Percentiles rank a stretch among this genome's conserved stretches.
Conservation (phyloP, 116 monocot species). For the Cymodocea nodosa region DNA sequence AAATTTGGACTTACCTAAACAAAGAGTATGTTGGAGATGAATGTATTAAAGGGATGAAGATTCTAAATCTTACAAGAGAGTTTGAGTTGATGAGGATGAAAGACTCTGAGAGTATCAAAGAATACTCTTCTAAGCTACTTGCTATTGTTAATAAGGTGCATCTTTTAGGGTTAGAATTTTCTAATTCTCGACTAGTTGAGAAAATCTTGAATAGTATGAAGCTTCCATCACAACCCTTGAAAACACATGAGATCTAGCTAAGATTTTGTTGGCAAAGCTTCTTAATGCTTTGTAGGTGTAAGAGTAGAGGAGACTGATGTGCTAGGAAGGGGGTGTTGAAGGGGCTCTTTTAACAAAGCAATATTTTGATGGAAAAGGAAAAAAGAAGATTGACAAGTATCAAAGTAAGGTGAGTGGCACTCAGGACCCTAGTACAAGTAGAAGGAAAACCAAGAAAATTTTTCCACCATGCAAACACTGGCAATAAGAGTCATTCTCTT, state of each 20-base stretch:
- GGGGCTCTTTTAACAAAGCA: neutral
- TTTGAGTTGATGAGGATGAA: too few species aligned
- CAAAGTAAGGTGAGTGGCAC: neutral
- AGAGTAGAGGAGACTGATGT: neutral
- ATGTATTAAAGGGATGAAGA: too few species aligned
- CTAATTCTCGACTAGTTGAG: neutral
- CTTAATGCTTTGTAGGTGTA: neutral
- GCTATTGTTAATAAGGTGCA: too few species aligned
- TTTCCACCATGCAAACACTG: neutral
- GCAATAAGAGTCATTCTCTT: neutral
- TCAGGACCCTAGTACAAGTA: neutral
- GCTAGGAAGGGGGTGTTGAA: neutral
- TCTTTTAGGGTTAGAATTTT: too few species aligned
- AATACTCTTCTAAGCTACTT: too few species aligned
- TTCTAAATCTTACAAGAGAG: too few species aligned
- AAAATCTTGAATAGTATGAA: neutral
- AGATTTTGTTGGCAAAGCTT: neutral
- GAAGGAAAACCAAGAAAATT: neutral
- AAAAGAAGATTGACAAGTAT: neutral
- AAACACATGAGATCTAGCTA: neutral
- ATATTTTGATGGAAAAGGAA: neutral
- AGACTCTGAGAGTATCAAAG: too few species aligned
- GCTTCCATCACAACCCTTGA: neutral
- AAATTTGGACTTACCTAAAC: too few species aligned
- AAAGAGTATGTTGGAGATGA: too few species aligned